phyloP scores from a whole-genome alignment of 2,329 filamentous ascomycete genomes.

The Aspergillus phoenicis region DNA sequence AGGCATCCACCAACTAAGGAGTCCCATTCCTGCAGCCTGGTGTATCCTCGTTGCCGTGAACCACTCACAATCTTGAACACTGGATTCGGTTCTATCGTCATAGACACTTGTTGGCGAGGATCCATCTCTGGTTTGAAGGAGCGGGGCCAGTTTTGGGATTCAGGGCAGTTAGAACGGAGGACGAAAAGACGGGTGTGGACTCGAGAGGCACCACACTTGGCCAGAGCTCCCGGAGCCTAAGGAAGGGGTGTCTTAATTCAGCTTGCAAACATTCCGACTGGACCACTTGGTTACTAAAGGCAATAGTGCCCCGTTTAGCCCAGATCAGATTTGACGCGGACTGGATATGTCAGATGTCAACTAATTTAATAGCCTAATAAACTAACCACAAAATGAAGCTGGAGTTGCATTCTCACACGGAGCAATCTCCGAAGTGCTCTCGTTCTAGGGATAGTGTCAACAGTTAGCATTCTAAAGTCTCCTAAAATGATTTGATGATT shows the following conservation, averaged over 20 bases:
- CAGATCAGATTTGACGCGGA: neutral
- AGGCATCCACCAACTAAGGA: too few relatives aligned
- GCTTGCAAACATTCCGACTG: neutral
- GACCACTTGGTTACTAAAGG: neutral
- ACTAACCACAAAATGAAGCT: neutral
- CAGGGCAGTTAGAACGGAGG: neutral
- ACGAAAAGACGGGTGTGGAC: too few relatives aligned
- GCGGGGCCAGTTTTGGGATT: neutral
- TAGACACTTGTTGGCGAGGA: neutral
- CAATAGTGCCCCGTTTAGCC: neutral
- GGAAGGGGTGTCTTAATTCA: neutral
- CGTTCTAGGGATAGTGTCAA: neutral
- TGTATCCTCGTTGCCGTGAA: neutral
- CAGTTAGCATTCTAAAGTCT: neutral
- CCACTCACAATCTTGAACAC: neutral
- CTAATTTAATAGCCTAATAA: neutral
- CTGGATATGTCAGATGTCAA: conserved; percentile 4
- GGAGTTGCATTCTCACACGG: neutral
- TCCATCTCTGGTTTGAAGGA: neutral
- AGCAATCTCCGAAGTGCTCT: too few relatives aligned
- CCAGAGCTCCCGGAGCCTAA: neutral
- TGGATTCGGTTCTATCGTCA: too few relatives aligned
- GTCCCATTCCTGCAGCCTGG: neutral
- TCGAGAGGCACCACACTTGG: neutral
- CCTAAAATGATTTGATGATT: neutral